These are phyloP conservation scores for Ananas comosus DNA, from an alignment of 176 grass and related monocot genomes.

Conservation along the genomic window DNA sequence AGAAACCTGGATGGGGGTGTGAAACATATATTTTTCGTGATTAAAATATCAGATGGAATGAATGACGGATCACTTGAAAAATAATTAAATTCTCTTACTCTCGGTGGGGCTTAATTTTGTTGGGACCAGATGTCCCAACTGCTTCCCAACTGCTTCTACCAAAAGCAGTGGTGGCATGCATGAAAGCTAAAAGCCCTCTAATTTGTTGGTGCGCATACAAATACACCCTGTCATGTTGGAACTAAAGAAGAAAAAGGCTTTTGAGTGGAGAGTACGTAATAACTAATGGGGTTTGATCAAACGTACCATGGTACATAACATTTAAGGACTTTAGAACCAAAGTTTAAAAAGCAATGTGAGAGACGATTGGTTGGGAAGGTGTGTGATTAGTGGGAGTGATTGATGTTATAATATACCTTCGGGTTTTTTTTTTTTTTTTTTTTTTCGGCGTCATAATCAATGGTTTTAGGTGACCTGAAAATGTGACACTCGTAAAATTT, in stretches of 20 bases:
- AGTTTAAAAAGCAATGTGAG: background rate
- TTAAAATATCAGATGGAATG: too few relatives aligned
- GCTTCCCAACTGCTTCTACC: background rate
- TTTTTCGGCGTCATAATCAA: too few relatives aligned
- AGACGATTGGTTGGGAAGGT: background rate
- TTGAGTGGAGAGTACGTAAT: background rate
- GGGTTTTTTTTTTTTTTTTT: background rate
- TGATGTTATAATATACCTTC: background rate
- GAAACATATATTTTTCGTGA: too few relatives aligned
- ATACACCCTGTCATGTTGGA: background rate
- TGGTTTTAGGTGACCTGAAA: too few relatives aligned
- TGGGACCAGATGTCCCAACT: background rate
- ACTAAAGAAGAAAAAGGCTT: background rate
- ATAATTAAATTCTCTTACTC: too few relatives aligned
- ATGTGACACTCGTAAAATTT: too few relatives aligned
- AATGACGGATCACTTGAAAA: too few relatives aligned
- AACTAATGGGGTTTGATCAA: background rate
- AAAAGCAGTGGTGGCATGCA: background rate
- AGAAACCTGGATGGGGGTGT: too few relatives aligned
- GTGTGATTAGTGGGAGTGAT: background rate
- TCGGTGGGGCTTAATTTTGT: too few relatives aligned
- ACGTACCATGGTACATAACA: background rate
- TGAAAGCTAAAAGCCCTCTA: too few relatives aligned
- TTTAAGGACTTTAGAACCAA: background rate
- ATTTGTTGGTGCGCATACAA: background rate